Percentiles rank a stretch among this genome's conserved stretches.
Conservation (phyloP, 2,329 filamentous ascomycete genomes). For the Domatiomyces catenatus region DNA sequence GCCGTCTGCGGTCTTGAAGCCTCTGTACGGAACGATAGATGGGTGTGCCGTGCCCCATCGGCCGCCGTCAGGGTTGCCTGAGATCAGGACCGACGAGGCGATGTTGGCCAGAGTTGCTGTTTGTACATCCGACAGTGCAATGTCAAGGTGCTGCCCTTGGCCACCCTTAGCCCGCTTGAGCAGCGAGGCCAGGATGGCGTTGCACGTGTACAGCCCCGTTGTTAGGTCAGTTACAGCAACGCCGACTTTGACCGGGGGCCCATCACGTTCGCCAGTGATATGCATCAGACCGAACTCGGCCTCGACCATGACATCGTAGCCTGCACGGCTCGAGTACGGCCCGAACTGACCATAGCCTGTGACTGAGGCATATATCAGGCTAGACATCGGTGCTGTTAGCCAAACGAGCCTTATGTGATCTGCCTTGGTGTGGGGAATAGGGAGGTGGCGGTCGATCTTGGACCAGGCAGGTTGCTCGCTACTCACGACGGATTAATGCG, state of each 20-base stretch:
- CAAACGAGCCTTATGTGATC: background rate
- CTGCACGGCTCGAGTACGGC: constrained; percentile 70
- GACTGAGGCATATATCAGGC: constrained; percentile 84
- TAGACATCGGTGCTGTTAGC: constrained; percentile 8
- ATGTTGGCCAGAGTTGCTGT: constrained; percentile 91
- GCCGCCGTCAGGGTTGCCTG: constrained; percentile 70
- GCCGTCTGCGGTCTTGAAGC: constrained; percentile 52
- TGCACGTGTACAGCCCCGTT: constrained; percentile 86
- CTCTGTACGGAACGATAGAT: constrained; percentile 92
- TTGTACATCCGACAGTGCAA: constrained; percentile 83
- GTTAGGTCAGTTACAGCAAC: constrained; percentile 94
- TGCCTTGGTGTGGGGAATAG: background rate
- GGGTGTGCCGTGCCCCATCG: constrained; percentile 96
- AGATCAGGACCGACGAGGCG: constrained; percentile 79
- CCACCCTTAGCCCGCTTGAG: constrained; percentile 60
- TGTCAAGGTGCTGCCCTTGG: constrained; percentile 81
- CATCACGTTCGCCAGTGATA: constrained; percentile 78
- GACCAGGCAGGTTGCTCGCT: background rate
- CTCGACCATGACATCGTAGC: constrained; percentile 99
- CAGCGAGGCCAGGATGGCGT: constrained; percentile 86
- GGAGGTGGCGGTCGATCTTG: background rate
- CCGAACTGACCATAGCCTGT: constrained; percentile 95
- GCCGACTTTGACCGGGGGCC: constrained; percentile 88
- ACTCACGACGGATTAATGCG: constrained; percentile 54
- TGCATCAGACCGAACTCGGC: constrained; percentile 98